phyloP scores from a whole-genome alignment of 768 basidiomycete species.

The Peribolospora kevripleyi region DNA sequence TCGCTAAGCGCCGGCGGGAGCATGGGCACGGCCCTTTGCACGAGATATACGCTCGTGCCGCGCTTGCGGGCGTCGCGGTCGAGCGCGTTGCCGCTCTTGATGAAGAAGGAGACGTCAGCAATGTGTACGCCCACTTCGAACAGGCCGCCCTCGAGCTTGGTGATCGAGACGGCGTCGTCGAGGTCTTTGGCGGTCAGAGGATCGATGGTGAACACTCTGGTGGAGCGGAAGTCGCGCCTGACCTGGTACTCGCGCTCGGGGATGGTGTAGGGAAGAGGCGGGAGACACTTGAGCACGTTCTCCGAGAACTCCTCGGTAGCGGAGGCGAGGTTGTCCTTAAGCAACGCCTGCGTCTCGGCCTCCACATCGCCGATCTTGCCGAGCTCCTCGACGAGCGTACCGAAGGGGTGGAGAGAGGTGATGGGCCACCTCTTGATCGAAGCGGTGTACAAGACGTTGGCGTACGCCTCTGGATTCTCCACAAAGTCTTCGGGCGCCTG shows the following conservation, averaged over 20 bases:
- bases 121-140: conserved; percentile 87
- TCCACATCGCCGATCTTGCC: conserved; percentile 97
- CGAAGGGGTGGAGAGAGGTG: conserved; percentile 94
- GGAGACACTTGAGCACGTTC: conserved; percentile 79
- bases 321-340: conserved; percentile 91
- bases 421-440: conserved; percentile 95
- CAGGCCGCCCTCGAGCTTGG: conserved; percentile 68
- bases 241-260: conserved; percentile 30
- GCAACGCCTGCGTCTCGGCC: conserved; percentile 84
- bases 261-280: conserved; percentile 74
- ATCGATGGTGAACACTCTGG: conserved; percentile 82
- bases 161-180: conserved; percentile 83
- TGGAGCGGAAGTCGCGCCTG: conserved; percentile 62
- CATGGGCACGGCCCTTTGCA: conserved; percentile 93
- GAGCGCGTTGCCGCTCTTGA: conserved; percentile 64
- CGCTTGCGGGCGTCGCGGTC: conserved; percentile 95
- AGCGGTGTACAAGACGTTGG: conserved; percentile 77
- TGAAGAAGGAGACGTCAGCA: conserved; percentile 86
- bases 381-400: conserved; percentile 88
- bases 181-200: conserved; percentile 70
- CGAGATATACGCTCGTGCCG: conserved; percentile 73
- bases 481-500: conserved; percentile 90
- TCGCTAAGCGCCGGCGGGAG: conserved; percentile 80
- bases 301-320: conserved; percentile 79
- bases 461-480: conserved; percentile 74